A percentile compares a stretch with the other conserved stretches of the same genome.
Evolutionary conservation across 192 early-diverging fungal genomes (phyloP).

Genomic region (Backusella macrospora): DNA sequence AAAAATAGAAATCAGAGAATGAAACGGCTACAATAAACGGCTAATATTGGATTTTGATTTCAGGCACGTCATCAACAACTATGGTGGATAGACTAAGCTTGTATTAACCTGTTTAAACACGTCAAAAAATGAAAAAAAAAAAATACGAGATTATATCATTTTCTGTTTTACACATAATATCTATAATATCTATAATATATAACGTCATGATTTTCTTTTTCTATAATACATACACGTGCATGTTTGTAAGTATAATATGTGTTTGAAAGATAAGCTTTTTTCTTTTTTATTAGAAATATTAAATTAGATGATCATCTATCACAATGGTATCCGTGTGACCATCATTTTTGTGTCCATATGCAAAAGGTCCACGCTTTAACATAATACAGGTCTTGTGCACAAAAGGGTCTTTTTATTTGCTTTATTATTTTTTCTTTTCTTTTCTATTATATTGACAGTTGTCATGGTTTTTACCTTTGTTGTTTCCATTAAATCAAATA

Average conservation of each 20-base stretch:
- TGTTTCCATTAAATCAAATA: not conserved
- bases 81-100: too few species aligned
- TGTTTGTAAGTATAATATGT: not conserved
- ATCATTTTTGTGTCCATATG: not conserved
- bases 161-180: too few species aligned
- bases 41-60: not conserved
- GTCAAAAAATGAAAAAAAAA: slow-evolving; percentile 8
- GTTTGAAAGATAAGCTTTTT: not conserved
- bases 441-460: not conserved
- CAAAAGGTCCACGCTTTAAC: not conserved
- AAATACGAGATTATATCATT: not conserved
- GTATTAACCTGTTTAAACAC: not conserved
- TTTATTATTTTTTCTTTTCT: not conserved
- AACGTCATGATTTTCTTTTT: too few species aligned
- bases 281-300: not conserved
- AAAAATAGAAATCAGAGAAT: not conserved
- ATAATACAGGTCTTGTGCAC: not conserved
- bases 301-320: not conserved
- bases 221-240: too few species aligned
- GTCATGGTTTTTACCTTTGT: not conserved
- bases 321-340: not conserved
- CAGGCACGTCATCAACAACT: slow-evolving; percentile 8
- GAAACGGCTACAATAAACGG: not conserved
- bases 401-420: not conserved
- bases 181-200: too few species aligned